A percentile compares a stretch with the other conserved stretches of the same genome.
These are phyloP conservation scores for Neolentinus lepideus DNA, from an alignment of 1,284 basidiomycete genomes.

Conservation along the genomic window DNA sequence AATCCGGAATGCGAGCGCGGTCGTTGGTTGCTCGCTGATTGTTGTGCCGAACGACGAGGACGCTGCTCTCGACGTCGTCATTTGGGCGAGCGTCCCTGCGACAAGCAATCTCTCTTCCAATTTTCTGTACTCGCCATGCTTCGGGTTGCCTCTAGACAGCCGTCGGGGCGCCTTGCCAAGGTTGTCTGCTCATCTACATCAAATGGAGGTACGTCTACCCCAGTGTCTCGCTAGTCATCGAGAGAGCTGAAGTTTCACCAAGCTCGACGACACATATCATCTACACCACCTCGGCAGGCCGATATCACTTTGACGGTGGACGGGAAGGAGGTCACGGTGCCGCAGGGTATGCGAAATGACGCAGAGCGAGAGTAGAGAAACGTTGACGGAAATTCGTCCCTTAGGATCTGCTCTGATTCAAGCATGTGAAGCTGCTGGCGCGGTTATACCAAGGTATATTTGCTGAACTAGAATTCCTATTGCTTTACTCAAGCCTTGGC, in stretches of 20 bases:
- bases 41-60: conserved; percentile 1
- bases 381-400: conserved; percentile 10
- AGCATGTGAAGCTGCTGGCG: conserved; percentile 87
- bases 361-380: background rate
- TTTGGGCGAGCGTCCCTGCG: background rate
- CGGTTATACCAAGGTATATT: conserved; percentile 65
- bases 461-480: conserved; percentile 6
- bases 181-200: conserved; percentile 37
- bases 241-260: background rate
- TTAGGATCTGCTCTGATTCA: conserved; percentile 91
- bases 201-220: conserved; percentile 29
- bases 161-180: conserved; percentile 62
- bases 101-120: background rate
- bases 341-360: conserved; percentile 58
- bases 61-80: background rate
- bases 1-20: background rate
- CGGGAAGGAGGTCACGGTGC: conserved; percentile 91
- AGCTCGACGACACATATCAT: conserved; percentile 58
- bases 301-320: conserved; percentile 89
- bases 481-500: conserved; percentile 9
- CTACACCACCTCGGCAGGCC: conserved; percentile 57
- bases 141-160: conserved; percentile 33
- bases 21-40: background rate
- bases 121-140: conserved; percentile 26
- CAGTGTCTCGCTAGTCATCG: background rate